Conservation (phyloP, 306 rosid genomes). For the Cucurbita moschata region DNA sequence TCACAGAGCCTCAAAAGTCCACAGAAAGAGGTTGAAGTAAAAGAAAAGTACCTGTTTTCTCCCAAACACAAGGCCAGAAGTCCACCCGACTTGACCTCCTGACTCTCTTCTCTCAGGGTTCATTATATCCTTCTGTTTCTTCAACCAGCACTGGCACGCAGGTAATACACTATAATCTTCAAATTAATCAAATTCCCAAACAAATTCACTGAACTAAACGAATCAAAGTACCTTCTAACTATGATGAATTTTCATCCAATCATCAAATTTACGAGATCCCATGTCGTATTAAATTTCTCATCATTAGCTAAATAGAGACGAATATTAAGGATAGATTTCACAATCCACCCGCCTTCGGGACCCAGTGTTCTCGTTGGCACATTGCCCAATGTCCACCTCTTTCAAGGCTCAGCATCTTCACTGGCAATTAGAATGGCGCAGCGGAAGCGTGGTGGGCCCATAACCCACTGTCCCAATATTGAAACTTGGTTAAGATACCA, state of each 20-base stretch:
- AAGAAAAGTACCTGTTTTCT: constrained; percentile 51
- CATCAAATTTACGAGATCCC: neutral
- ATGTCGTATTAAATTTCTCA: too few species aligned
- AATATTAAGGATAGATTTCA: too few species aligned
- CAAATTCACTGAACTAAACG: neutral
- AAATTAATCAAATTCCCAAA: neutral
- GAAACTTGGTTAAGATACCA: too few species aligned
- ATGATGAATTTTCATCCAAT: neutral
- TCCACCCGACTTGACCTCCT: constrained; percentile 51
- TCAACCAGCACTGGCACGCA: constrained; percentile 82
- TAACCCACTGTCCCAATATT: too few species aligned
- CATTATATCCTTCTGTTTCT: constrained; percentile 73
- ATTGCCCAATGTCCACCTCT: too few species aligned
- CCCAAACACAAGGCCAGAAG: constrained; percentile 86
- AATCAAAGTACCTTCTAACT: constrained; percentile 16
- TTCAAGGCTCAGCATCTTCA: too few species aligned
- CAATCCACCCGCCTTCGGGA: too few species aligned
- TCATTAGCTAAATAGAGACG: too few species aligned
- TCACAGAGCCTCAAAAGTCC: neutral
- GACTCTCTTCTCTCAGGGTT: constrained; percentile 48
- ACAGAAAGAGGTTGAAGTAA: neutral
- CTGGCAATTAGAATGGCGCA: too few species aligned
- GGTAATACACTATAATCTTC: neutral
- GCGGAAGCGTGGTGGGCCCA: too few species aligned
- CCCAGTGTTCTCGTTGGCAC: too few species aligned